A percentile compares a stretch with the other conserved stretches of the same genome.
Conservation (phyloP, 163 green algal species). For the Volvox carteri region DNA sequence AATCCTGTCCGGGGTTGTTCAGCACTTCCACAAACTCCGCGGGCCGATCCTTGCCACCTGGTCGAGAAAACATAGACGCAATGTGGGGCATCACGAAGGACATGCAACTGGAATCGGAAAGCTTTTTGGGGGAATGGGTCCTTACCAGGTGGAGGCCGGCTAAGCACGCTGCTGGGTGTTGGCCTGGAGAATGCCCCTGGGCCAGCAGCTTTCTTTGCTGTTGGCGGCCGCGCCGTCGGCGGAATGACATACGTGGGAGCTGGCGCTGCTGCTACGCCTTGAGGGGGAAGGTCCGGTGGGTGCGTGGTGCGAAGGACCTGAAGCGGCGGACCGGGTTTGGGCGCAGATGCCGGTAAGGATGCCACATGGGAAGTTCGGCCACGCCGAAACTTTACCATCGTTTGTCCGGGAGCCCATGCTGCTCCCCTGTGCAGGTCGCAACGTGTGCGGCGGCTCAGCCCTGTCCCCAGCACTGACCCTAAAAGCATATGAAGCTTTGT, state of each 20-base stretch:
- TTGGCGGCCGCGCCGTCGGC: conserved; percentile 1
- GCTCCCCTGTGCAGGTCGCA: no score
- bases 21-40: conserved; percentile 15
- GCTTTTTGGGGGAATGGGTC: no score
- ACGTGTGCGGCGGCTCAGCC: no score
- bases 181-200: conserved; percentile 38
- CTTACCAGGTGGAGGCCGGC: neutral
- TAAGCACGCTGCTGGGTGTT: neutral
- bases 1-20: conserved; percentile 58
- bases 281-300: conserved; percentile 61
- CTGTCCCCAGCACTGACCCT: no score
- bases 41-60: conserved; percentile 1
- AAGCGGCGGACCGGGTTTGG: no score
- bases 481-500: no score
- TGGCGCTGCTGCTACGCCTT: conserved; percentile 65
- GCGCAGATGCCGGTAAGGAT: no score
- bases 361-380: no score
- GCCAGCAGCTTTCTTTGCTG: conserved; percentile 29
- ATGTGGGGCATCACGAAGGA: no score
- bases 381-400: no score
- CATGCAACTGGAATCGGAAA: no score
- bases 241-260: conserved; percentile 61
- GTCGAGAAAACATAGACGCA: neutral
- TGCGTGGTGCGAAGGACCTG: conserved; percentile 65
- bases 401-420: no score